Evolutionary conservation across 163 green algal species (phyloP).

Genomic region (Scenedesmus sp.): DNA sequence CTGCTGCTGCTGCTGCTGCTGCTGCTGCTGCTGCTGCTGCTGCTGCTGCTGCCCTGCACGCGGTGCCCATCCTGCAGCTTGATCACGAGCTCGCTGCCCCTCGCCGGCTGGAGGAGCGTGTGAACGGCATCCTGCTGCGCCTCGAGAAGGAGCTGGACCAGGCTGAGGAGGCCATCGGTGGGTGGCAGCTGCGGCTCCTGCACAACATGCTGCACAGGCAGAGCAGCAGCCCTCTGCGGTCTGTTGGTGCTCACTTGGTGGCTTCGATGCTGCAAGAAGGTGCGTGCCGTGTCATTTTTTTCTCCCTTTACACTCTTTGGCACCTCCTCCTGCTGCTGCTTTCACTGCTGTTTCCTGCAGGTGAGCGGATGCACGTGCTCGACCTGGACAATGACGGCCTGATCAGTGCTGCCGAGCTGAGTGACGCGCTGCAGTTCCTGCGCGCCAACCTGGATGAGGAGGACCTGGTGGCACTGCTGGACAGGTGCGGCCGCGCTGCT

Average conservation of each 20-base stretch:
- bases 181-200: background rate
- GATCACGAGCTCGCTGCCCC: constrained; percentile 41
- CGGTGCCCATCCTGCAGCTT: background rate
- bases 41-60: background rate
- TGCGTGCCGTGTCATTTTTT: too few species aligned
- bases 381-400: constrained; percentile 90
- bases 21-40: background rate
- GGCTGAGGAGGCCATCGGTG: constrained; percentile 36
- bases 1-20: background rate
- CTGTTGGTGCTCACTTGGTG: too few species aligned
- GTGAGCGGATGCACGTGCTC: constrained; percentile 81
- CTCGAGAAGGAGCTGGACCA: constrained; percentile 88
- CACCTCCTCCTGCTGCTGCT: background rate
- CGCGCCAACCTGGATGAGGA: constrained; percentile 49
- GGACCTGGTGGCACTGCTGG: constrained; percentile 50
- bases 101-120: constrained; percentile 78
- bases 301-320: too few species aligned
- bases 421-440: constrained; percentile 56
- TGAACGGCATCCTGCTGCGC: constrained; percentile 83
- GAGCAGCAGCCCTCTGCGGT: too few species aligned
- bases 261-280: too few species aligned
- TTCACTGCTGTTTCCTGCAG: constrained; percentile 12
- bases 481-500: constrained; percentile 30
- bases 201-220: too few species aligned
- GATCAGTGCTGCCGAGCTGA: constrained; percentile 82